Evolutionary conservation across 1,284 basidiomycete species (phyloP).

Genomic region (Volvariella volvacea): DNA sequence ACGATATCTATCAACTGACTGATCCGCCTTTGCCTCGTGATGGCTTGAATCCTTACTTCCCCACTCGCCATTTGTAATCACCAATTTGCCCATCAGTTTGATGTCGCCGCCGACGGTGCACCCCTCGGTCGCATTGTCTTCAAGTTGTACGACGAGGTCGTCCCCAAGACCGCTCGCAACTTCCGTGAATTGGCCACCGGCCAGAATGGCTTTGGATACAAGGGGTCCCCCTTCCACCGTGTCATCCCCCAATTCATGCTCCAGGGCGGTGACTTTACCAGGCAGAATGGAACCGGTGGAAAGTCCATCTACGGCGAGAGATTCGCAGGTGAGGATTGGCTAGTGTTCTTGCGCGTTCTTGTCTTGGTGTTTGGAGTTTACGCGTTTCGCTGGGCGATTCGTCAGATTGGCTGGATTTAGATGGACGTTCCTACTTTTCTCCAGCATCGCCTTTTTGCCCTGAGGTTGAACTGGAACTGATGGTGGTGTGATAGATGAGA

Average conservation of each 20-base stretch:
- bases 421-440: too few relatives aligned
- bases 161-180: constrained; percentile 78
- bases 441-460: too few relatives aligned
- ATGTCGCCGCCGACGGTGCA: constrained; percentile 59
- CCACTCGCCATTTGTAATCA: neutral
- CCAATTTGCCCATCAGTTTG: constrained; percentile 47
- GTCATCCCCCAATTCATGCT: constrained; percentile 59
- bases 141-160: constrained; percentile 70
- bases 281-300: constrained; percentile 81
- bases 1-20: too few relatives aligned
- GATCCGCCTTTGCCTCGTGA: too few relatives aligned
- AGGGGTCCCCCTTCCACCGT: constrained; percentile 73
- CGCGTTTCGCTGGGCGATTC: too few relatives aligned
- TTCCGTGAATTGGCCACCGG: constrained; percentile 89
- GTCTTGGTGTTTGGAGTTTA: neutral
- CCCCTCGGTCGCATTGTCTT: constrained; percentile 73
- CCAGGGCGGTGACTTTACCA: constrained; percentile 71
- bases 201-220: constrained; percentile 60
- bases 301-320: constrained; percentile 90
- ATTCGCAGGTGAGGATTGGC: constrained; percentile 65
- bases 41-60: too few relatives aligned
- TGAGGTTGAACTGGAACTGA: too few relatives aligned
- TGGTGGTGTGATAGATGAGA: constrained; percentile 58
- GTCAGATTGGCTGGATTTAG: too few relatives aligned
- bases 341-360: constrained; percentile 2